A percentile compares a stretch with the other conserved stretches of the same genome.
These are phyloP conservation scores for Nitzschia sp. DNA, from an alignment of 108 stramenopile species.

Conservation along the genomic window DNA sequence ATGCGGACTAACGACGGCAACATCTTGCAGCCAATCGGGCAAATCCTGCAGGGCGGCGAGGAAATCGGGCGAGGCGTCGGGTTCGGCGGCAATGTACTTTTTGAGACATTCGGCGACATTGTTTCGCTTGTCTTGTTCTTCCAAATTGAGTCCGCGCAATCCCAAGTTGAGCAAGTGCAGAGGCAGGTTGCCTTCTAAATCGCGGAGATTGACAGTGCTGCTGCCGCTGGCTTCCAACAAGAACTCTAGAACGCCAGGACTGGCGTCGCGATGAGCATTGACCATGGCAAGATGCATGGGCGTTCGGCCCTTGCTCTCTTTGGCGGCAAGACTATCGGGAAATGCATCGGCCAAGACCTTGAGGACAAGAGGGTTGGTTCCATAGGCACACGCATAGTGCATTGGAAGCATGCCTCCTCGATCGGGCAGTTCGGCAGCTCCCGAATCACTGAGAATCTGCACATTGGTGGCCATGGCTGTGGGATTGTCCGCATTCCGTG, in stretches of 20 bases:
- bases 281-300: conserved; percentile 87
- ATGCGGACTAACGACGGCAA: conserved; percentile 72
- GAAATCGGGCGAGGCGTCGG: conserved; percentile 67
- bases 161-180: conserved; percentile 66
- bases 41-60: conserved; percentile 75
- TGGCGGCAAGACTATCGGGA: conserved; percentile 57
- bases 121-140: conserved; percentile 34
- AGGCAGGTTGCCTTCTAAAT: conserved; percentile 72
- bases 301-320: conserved; percentile 73
- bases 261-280: conserved; percentile 75
- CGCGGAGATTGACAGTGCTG: conserved; percentile 58
- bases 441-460: conserved; percentile 35
- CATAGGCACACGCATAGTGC: conserved; percentile 83
- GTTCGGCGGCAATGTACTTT: conserved; percentile 65
- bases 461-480: conserved; percentile 43
- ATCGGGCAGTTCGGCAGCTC: conserved; percentile 59
- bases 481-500: conserved; percentile 44
- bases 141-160: conserved; percentile 31
- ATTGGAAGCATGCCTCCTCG: conserved; percentile 76
- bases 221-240: conserved; percentile 46
- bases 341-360: conserved; percentile 66
- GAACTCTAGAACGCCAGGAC: conserved; percentile 64
- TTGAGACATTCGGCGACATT: conserved; percentile 68
- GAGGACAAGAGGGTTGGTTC: conserved; percentile 58
- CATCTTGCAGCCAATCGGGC: conserved; percentile 79